Percentiles rank a stretch among this genome's conserved stretches.
Evolutionary conservation across 139 green algal species (phyloP).

Genomic region (Chlamydomonas eustigma): DNA sequence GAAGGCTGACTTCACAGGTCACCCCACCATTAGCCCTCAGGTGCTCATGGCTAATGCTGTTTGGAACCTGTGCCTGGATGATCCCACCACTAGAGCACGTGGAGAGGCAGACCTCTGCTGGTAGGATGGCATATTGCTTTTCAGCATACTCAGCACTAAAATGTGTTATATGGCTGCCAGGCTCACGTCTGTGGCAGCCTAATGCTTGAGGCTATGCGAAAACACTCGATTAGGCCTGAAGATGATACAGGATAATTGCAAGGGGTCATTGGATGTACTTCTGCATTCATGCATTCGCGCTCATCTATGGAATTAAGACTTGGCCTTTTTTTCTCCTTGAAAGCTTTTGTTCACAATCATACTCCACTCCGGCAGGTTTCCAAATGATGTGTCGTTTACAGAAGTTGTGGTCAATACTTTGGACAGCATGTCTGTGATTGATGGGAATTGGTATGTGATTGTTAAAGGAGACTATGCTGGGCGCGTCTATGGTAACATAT

Average conservation of each 20-base stretch:
- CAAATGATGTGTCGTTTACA: background rate
- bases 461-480: slow-evolving; percentile 66
- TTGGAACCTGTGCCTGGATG: slow-evolving; percentile 69
- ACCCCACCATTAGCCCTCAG: slow-evolving; percentile 44
- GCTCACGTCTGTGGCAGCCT: too few relatives aligned
- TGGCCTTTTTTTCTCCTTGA: too few relatives aligned
- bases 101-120: slow-evolving; percentile 65
- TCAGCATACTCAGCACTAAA: background rate
- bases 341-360: too few relatives aligned
- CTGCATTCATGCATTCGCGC: too few relatives aligned
- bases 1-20: slow-evolving; percentile 44
- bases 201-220: too few relatives aligned
- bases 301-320: too few relatives aligned
- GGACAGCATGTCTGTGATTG: background rate
- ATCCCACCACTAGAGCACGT: slow-evolving; percentile 29
- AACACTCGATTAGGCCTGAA: too few relatives aligned
- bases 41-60: slow-evolving; percentile 56
- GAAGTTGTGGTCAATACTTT: background rate
- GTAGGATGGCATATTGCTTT: slow-evolving; percentile 28
- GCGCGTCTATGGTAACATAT: slow-evolving; percentile 51
- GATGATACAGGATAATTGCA: too few relatives aligned
- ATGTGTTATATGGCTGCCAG: too few relatives aligned
- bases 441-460: slow-evolving; percentile 23
- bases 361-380: background rate
- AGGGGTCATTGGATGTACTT: too few relatives aligned